phyloP scores from a whole-genome alignment of 345 rosid species.

The Mallotus nudiflorus region DNA sequence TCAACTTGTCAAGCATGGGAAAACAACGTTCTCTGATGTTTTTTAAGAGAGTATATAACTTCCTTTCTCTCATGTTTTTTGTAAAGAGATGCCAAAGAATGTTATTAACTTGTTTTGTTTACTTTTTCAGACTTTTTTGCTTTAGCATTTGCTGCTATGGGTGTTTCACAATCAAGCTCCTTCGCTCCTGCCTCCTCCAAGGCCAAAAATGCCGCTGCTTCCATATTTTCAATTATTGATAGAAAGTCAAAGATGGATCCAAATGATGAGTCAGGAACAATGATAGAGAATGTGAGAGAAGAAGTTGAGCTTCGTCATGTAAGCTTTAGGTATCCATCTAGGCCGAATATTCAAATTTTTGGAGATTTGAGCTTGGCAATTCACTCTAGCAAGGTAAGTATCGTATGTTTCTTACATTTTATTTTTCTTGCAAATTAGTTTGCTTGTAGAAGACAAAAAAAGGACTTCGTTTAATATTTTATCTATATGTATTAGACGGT shows the following conservation, averaged over 20 bases:
- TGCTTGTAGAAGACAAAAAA: background rate
- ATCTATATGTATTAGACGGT: slow-evolving; percentile 50
- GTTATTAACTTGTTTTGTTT: no score
- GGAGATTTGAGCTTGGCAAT: slow-evolving; percentile 60
- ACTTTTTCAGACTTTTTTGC: slow-evolving; percentile 65
- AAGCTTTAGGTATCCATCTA: slow-evolving; percentile 68
- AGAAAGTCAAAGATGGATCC: slow-evolving; percentile 65
- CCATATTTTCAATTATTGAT: slow-evolving; percentile 65
- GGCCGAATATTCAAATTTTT: slow-evolving; percentile 71
- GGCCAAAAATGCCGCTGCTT: slow-evolving; percentile 63
- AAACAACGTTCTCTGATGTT: slow-evolving; percentile 54
- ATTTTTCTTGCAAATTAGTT: background rate
- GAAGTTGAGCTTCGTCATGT: slow-evolving; percentile 68
- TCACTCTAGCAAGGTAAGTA: slow-evolving; percentile 79
- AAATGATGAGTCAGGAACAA: slow-evolving; percentile 63
- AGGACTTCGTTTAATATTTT: no score
- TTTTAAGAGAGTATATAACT: slow-evolving; percentile 48
- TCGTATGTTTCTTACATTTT: no score
- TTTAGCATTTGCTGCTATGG: slow-evolving; percentile 57
- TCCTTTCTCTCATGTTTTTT: background rate
- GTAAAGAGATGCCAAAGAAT: no score
- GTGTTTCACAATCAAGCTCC: slow-evolving; percentile 75
- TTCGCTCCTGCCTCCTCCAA: slow-evolving; percentile 40
- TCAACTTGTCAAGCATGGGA: slow-evolving; percentile 49
- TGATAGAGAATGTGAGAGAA: slow-evolving; percentile 56